phyloP scores from a whole-genome alignment of 176 grass and related monocot species.

The Hordeum marinum region DNA sequence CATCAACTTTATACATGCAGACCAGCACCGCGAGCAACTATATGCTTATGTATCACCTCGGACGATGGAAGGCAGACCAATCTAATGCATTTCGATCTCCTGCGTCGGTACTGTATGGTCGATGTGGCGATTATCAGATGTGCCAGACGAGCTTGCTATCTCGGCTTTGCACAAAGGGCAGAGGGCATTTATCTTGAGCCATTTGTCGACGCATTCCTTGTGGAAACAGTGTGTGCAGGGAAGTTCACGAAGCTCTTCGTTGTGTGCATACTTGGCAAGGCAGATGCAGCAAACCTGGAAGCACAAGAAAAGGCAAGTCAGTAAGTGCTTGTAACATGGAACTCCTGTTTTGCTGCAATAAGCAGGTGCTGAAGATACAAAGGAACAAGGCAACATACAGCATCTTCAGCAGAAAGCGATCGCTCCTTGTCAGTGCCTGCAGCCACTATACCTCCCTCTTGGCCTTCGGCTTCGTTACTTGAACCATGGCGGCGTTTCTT shows the following conservation, averaged over 20 bases:
- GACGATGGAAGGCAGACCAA: neutral
- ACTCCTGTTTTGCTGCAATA: neutral
- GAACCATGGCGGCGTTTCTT: constrained; percentile 53
- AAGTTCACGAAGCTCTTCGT: constrained; percentile 93
- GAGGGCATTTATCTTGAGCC: constrained; percentile 90
- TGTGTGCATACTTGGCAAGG: constrained; percentile 77
- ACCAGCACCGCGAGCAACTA: neutral
- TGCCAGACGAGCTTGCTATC: constrained; percentile 38
- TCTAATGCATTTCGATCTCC: constrained; percentile 37
- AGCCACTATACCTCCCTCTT: constrained; percentile 69
- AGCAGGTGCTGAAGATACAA: neutral
- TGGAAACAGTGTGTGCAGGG: constrained; percentile 87
- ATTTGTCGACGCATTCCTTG: constrained; percentile 98
- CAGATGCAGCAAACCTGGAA: constrained; percentile 92
- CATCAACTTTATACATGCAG: constrained; percentile 32
- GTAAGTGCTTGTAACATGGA: neutral
- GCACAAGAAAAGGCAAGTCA: constrained; percentile 3
- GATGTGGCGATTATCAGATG: constrained; percentile 20
- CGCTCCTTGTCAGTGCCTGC: constrained; percentile 79
- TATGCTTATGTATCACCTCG: constrained; percentile 4
- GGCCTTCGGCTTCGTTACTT: constrained; percentile 44
- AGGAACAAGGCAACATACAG: constrained; percentile 44
- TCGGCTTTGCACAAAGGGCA: constrained; percentile 95
- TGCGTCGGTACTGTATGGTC: constrained; percentile 31
- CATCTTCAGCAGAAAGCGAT: constrained; percentile 75